Percentiles rank a stretch among this genome's conserved stretches.
Conservation (phyloP, 2,329 filamentous ascomycete species). For the Neofusicoccum laricinum region DNA sequence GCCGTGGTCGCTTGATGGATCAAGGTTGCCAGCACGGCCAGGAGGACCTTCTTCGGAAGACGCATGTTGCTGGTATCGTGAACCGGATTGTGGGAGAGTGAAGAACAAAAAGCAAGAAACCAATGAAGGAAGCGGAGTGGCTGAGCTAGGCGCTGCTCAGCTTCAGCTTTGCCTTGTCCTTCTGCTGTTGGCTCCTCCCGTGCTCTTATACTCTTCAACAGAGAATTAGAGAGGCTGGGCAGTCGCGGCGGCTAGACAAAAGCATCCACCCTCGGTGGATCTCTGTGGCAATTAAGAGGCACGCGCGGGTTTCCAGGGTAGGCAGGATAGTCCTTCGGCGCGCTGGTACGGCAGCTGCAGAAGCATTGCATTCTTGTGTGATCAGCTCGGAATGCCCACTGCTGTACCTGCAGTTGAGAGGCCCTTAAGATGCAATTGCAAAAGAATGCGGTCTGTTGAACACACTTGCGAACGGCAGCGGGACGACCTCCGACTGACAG, state of each 20-base stretch:
- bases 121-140: neutral
- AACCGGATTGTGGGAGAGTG: neutral
- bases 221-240: neutral
- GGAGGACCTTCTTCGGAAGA: slow-evolving; percentile 10
- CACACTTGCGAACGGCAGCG: neutral
- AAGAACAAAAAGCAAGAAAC: neutral
- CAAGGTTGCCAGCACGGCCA: slow-evolving; percentile 15
- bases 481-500: neutral
- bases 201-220: neutral
- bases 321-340: neutral
- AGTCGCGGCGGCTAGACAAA: neutral
- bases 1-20: slow-evolving; percentile 13
- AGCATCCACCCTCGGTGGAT: neutral
- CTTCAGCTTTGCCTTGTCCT: slow-evolving; percentile 8
- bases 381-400: neutral
- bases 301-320: neutral
- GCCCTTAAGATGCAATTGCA: neutral
- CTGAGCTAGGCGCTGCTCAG: slow-evolving; percentile 7
- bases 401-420: neutral
- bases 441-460: neutral
- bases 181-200: neutral
- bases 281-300: slow-evolving; percentile 8
- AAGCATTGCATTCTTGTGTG: neutral
- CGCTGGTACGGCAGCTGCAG: neutral
- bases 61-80: neutral